Conservation (phyloP, 805 yeast species). For the Yueomyces sp. region DNA sequence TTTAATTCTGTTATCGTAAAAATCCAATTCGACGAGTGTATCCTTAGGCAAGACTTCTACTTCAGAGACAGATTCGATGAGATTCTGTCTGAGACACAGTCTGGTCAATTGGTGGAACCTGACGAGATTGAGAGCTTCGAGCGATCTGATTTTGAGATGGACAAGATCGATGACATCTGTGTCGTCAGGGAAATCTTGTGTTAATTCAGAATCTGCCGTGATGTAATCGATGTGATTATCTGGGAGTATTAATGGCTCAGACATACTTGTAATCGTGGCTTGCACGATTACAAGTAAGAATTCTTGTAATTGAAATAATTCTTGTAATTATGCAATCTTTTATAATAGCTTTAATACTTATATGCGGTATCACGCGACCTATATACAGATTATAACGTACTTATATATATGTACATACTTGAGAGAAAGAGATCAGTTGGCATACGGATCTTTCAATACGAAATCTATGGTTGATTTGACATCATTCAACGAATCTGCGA, state of each 20-base stretch:
- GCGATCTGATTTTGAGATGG: constrained; percentile 52
- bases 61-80: constrained; percentile 59
- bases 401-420: no score
- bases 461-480: constrained; percentile 89
- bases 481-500: constrained; percentile 86
- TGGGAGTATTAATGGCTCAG: constrained; percentile 11
- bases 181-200: constrained; percentile 43
- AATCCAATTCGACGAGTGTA: constrained; percentile 62
- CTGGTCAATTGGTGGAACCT: constrained; percentile 45
- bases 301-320: no score
- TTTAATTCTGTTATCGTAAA: constrained; percentile 82
- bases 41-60: constrained; percentile 46
- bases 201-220: constrained; percentile 57
- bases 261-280: background rate
- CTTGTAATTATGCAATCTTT: no score
- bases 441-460: constrained; percentile 53
- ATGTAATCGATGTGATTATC: constrained; percentile 35
- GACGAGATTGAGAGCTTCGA: constrained; percentile 46
- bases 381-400: no score
- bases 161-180: constrained; percentile 48
- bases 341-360: no score
- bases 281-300: no score
- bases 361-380: no score
- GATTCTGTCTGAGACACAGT: constrained; percentile 72
- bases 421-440: background rate